Conservation (phyloP, 169 alveolate genomes). For the Toxoplasma gondii region DNA sequence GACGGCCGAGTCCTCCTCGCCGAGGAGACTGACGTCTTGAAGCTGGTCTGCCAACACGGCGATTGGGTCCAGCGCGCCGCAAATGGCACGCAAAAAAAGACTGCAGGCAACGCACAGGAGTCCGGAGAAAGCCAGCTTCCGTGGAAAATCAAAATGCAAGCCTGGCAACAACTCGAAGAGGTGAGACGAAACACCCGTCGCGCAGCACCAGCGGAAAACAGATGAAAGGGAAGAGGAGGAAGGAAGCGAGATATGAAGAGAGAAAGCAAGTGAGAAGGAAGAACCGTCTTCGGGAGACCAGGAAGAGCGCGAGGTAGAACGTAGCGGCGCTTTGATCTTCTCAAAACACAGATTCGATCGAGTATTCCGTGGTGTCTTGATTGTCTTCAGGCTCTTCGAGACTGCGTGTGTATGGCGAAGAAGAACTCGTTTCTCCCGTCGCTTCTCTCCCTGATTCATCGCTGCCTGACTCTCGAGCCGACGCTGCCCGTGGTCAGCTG, state of each 20-base stretch:
- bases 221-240: too few species aligned
- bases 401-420: conserved; percentile 52
- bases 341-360: too few species aligned
- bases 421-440: conserved; percentile 58
- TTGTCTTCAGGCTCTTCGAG: conserved; percentile 55
- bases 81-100: conserved; percentile 40
- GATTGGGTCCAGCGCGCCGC: conserved; percentile 59
- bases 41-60: conserved; percentile 56
- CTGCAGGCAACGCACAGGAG: conserved; percentile 51
- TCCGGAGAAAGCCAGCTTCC: conserved; percentile 43
- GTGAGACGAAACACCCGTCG: not conserved
- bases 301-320: too few species aligned
- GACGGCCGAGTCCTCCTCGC: conserved; percentile 33
- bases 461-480: conserved; percentile 59
- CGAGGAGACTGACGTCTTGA: conserved; percentile 59
- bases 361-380: not conserved
- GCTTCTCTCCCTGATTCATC: conserved; percentile 63
- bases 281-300: too few species aligned
- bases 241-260: too few species aligned
- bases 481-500: conserved; percentile 68
- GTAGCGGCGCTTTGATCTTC: too few species aligned
- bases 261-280: too few species aligned
- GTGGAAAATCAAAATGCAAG: conserved; percentile 63
- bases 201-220: too few species aligned
- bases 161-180: conserved; percentile 66